Conservation (phyloP, 75 land plant species). For the Adiantum capillusveneris region DNA sequence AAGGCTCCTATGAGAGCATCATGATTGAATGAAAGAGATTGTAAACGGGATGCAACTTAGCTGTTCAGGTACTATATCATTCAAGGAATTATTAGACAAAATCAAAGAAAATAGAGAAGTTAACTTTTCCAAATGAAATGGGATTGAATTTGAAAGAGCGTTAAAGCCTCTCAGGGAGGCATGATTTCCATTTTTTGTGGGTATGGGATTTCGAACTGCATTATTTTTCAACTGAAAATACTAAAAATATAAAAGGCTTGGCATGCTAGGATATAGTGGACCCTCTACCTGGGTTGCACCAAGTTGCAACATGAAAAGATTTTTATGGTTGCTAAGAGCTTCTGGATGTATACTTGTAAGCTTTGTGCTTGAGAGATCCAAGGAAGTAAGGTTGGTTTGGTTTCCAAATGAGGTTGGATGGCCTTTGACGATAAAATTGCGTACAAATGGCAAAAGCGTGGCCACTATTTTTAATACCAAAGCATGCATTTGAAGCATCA, state of each 20-base stretch:
- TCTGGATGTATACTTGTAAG: conserved; percentile 60
- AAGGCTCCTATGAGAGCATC: conserved; percentile 35
- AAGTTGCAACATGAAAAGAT: conserved; percentile 19
- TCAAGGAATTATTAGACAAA: conserved; percentile 44
- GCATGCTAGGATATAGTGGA: conserved; percentile 8
- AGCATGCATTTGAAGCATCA: too few species aligned
- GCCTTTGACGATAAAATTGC: too few species aligned
- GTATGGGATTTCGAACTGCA: conserved; percentile 42
- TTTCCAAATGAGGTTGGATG: conserved; percentile 34
- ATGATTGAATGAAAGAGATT: conserved; percentile 18
- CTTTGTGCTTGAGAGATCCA: conserved; percentile 47
- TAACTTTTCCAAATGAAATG: conserved; percentile 41
- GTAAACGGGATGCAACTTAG: conserved; percentile 30
- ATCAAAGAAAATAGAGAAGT: conserved; percentile 33
- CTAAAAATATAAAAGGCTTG: conserved; percentile 17
- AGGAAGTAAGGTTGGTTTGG: conserved; percentile 25
- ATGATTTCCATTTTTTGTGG: conserved; percentile 25
- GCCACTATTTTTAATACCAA: too few species aligned
- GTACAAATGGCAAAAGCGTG: too few species aligned
- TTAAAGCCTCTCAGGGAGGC: conserved; percentile 30
- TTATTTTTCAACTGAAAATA: conserved; percentile 40
- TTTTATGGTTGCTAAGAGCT: conserved; percentile 17
- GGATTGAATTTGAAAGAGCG: conserved; percentile 32
- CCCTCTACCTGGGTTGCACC: conserved; percentile 26
- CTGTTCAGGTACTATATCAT: conserved; percentile 42